Percentiles rank a stretch among this genome's conserved stretches.
These are phyloP conservation scores for Daldinia decipiens DNA, from an alignment of 495 filamentous ascomycete genomes.

Conservation along the genomic window DNA sequence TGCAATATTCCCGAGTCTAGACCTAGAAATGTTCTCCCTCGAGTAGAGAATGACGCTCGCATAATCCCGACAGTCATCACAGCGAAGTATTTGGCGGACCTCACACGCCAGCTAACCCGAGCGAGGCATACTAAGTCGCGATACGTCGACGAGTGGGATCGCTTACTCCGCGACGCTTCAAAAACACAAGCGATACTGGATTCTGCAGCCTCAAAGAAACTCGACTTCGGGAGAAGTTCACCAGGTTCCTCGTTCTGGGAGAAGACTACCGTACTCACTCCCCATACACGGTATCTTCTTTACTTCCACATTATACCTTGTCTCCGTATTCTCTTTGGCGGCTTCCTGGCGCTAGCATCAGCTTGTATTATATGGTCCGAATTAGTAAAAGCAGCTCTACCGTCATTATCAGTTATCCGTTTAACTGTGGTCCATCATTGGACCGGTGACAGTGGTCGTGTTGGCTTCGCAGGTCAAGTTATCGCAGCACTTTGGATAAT, in stretches of 20 bases:
- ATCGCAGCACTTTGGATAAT: slow-evolving; percentile 88
- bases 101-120: slow-evolving; percentile 81
- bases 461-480: slow-evolving; percentile 85
- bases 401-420: slow-evolving; percentile 81
- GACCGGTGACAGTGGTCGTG: slow-evolving; percentile 68
- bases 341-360: slow-evolving; percentile 76
- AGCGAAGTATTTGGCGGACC: slow-evolving; percentile 88
- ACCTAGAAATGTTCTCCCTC: slow-evolving; percentile 56
- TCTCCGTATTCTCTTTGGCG: slow-evolving; percentile 67
- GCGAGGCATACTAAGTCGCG: slow-evolving; percentile 84
- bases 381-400: slow-evolving; percentile 78
- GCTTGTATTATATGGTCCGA: slow-evolving; percentile 91
- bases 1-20: slow-evolving; percentile 73
- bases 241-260: slow-evolving; percentile 64
- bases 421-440: slow-evolving; percentile 86
- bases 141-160: slow-evolving; percentile 87
- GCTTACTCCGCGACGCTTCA: slow-evolving; percentile 74
- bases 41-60: slow-evolving; percentile 47
- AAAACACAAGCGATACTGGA: slow-evolving; percentile 85
- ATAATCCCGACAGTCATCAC: slow-evolving; percentile 84
- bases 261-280: slow-evolving; percentile 73
- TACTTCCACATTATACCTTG: slow-evolving; percentile 76
- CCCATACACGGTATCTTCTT: slow-evolving; percentile 83
- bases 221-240: slow-evolving; percentile 74
- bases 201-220: slow-evolving; percentile 78